phyloP scores from a whole-genome alignment of 176 grass and related monocot species.

The Alopecurus myosuroides region DNA sequence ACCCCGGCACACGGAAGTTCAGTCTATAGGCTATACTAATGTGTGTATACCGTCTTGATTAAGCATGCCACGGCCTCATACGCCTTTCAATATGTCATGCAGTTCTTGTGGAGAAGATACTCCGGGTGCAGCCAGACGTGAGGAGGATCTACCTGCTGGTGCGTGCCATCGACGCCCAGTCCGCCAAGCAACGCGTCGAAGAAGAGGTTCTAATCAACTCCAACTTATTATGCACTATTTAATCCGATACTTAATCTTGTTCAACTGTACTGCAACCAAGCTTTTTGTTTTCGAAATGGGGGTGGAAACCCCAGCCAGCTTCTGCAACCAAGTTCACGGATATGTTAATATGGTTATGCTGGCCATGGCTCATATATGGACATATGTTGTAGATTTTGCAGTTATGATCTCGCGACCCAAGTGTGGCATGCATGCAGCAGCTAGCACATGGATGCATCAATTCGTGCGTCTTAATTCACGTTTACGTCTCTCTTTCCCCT shows the following conservation, averaged over 20 bases:
- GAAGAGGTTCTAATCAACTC: constrained; percentile 35
- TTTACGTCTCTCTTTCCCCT: neutral
- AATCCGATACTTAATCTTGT: neutral
- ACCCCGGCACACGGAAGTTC: neutral
- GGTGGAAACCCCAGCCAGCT: no score
- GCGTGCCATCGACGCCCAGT: constrained; percentile 30
- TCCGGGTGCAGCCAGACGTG: constrained; percentile 66
- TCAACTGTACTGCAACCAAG: neutral
- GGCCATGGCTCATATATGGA: neutral
- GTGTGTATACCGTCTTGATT: neutral
- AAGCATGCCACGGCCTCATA: no score
- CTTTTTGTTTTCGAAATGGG: no score
- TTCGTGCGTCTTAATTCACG: neutral
- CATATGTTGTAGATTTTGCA: neutral
- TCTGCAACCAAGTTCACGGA: no score
- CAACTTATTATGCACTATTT: neutral
- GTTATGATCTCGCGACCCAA: neutral
- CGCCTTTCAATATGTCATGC: neutral
- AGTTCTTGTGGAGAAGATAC: constrained; percentile 95
- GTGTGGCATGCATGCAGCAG: neutral
- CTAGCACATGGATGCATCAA: neutral
- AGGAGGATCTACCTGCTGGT: constrained; percentile 74
- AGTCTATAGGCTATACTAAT: neutral
- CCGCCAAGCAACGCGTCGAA: constrained; percentile 56
- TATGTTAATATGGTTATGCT: neutral